A percentile compares a stretch with the other conserved stretches of the same genome.
phyloP scores from a whole-genome alignment of 257 asterid species.

The Ilex asprella region DNA sequence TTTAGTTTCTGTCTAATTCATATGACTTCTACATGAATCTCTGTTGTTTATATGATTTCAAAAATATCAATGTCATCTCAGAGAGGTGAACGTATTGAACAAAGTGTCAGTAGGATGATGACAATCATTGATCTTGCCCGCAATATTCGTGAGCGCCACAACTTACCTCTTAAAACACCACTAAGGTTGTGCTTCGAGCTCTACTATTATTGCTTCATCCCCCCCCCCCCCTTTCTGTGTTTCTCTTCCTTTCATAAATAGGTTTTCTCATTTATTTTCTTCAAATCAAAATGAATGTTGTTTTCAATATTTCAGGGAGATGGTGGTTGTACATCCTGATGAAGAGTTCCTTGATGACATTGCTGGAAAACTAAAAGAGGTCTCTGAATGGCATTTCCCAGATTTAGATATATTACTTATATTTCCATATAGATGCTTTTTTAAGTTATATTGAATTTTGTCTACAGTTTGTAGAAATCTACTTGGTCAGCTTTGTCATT shows the following conservation, averaged over 20 bases:
- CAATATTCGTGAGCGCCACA: slow-evolving; percentile 89
- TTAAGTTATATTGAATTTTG: no score
- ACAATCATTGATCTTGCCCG: slow-evolving; percentile 83
- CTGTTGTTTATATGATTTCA: background rate
- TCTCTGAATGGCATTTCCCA: slow-evolving; percentile 3
- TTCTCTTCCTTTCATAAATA: background rate
- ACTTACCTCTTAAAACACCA: slow-evolving; percentile 88
- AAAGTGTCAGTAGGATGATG: slow-evolving; percentile 85
- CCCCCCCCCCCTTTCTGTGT: background rate
- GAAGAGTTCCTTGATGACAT: slow-evolving; percentile 75
- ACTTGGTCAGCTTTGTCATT: no score
- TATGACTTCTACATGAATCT: background rate
- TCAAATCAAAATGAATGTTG: background rate
- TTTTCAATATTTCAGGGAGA: slow-evolving; percentile 41
- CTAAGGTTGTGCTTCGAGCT: slow-evolving; percentile 27
- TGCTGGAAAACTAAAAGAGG: slow-evolving; percentile 67
- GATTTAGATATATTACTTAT: background rate
- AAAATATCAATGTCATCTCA: slow-evolving; percentile 4
- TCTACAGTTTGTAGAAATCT: no score
- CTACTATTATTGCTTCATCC: background rate
- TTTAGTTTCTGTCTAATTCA: background rate
- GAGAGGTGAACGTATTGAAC: slow-evolving; percentile 86
- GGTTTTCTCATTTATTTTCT: background rate
- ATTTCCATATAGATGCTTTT: no score
- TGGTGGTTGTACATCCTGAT: slow-evolving; percentile 95